phyloP scores from a whole-genome alignment of 352 stramenopile species.

The Pythium inflatum region DNA sequence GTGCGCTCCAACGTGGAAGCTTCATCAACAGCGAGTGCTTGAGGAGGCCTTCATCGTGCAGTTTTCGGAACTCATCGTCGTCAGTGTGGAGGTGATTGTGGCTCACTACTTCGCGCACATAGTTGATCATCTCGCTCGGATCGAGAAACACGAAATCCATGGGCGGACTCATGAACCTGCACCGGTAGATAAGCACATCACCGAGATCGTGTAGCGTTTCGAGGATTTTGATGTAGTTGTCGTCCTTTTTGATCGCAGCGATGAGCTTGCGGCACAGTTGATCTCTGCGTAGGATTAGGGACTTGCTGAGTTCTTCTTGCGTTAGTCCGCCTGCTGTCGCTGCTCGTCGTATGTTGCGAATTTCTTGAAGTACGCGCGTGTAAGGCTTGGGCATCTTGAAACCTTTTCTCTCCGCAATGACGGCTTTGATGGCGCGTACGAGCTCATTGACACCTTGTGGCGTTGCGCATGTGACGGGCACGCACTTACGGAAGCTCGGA shows the following conservation, averaged over 20 bases:
- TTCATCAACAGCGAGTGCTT: not conserved
- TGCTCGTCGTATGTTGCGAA: slow-evolving; percentile 4
- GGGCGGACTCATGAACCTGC: slow-evolving; percentile 2
- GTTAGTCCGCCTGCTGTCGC: slow-evolving; percentile 1
- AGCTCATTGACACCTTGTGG: not conserved
- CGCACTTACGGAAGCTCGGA: too few relatives aligned
- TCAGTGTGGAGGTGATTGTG: not conserved
- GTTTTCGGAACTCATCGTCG: too few relatives aligned
- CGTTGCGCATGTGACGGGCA: not conserved
- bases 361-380: slow-evolving; percentile 6
- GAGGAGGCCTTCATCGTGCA: not conserved
- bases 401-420: too few relatives aligned
- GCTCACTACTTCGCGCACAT: slow-evolving; percentile 31
- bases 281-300: slow-evolving; percentile 18
- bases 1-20: not conserved
- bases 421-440: not conserved
- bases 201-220: slow-evolving; percentile 27
- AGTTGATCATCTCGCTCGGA: slow-evolving; percentile 39
- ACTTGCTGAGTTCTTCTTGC: slow-evolving; percentile 22
- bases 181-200: slow-evolving; percentile 30
- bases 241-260: slow-evolving; percentile 5
- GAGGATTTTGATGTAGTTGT: slow-evolving; percentile 17
- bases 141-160: slow-evolving; percentile 20
- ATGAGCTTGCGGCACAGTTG: slow-evolving; percentile 11
- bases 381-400: slow-evolving; percentile 1